Conservation (phyloP, 352 stramenopile species). For the Phytophthora sp. region DNA sequence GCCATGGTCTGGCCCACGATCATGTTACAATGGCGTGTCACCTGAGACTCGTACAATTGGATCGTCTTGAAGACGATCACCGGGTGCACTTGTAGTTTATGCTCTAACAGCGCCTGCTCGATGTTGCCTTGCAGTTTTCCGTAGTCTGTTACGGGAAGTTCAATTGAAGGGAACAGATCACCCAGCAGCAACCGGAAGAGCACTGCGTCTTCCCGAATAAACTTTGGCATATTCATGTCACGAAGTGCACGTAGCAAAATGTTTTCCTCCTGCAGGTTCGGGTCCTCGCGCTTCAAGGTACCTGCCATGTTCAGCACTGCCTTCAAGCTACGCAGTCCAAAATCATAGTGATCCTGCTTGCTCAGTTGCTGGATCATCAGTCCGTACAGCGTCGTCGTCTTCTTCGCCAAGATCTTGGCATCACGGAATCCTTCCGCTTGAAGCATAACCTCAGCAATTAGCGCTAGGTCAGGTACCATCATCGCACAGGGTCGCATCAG, state of each 20-base stretch:
- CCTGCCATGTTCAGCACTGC: constrained; percentile 89
- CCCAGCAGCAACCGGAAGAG: constrained; percentile 91
- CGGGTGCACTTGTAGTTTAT: constrained; percentile 89
- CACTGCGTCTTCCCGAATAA: constrained; percentile 92
- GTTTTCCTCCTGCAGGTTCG: constrained; percentile 94
- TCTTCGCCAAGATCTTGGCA: constrained; percentile 82
- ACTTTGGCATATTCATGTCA: constrained; percentile 96
- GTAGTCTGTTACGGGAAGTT: constrained; percentile 91
- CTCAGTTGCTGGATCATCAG: constrained; percentile 89
- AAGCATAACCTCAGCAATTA: constrained; percentile 90
- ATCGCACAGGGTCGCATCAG: constrained; percentile 88
- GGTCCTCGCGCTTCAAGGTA: constrained; percentile 94
- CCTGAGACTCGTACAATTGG: constrained; percentile 94
- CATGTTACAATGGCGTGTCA: constrained; percentile 95
- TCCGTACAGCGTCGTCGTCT: constrained; percentile 87
- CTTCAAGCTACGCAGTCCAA: constrained; percentile 82
- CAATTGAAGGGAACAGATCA: constrained; percentile 91
- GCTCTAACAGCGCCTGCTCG: constrained; percentile 81
- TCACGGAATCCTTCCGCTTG: constrained; percentile 87
- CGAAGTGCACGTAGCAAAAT: constrained; percentile 96
- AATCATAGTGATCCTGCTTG: constrained; percentile 91
- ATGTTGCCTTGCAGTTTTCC: constrained; percentile 91
- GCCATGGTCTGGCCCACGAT: constrained; percentile 93
- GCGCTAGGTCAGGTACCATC: constrained; percentile 87
- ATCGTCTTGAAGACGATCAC: constrained; percentile 96